These are phyloP conservation scores for Pythium aquatile DNA, from an alignment of 352 stramenopile genomes.

Conservation along the genomic window DNA sequence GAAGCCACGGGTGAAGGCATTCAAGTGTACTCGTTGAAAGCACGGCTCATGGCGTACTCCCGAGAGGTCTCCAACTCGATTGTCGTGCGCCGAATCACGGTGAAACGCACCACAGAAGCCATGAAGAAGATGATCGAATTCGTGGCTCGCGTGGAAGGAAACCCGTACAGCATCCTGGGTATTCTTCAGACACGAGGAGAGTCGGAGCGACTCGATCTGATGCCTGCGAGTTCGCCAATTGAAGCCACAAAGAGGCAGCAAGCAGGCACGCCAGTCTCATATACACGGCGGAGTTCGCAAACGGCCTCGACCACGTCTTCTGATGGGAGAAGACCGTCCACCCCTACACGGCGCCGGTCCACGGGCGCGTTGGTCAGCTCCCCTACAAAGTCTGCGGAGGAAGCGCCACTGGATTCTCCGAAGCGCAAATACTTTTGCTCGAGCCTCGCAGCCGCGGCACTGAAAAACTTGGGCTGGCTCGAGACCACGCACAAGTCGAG, in stretches of 20 bases:
- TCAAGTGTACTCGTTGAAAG: conserved; percentile 77
- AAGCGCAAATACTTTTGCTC: conserved; percentile 88
- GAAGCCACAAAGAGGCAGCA: neutral
- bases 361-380: conserved; percentile 8
- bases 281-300: conserved; percentile 16
- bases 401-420: neutral
- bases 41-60: conserved; percentile 73
- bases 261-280: conserved; percentile 4
- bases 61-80: conserved; percentile 83
- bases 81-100: conserved; percentile 55
- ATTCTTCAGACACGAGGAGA: conserved; percentile 58
- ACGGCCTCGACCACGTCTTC: conserved; percentile 7
- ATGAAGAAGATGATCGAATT: conserved; percentile 49
- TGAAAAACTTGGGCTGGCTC: conserved; percentile 80
- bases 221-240: conserved; percentile 12
- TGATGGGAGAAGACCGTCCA: conserved; percentile 1
- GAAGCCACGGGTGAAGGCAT: conserved; percentile 80
- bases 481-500: conserved; percentile 62
- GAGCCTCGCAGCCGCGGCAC: conserved; percentile 69
- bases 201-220: conserved; percentile 35
- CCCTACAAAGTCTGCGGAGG: conserved; percentile 5
- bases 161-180: conserved; percentile 82
- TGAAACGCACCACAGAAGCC: conserved; percentile 42
- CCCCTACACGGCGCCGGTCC: conserved; percentile 6
- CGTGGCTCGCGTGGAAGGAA: conserved; percentile 68